These are phyloP conservation scores for Geosmithia putterillii DNA, from an alignment of 2,329 filamentous ascomycete species.

Conservation along the genomic window DNA sequence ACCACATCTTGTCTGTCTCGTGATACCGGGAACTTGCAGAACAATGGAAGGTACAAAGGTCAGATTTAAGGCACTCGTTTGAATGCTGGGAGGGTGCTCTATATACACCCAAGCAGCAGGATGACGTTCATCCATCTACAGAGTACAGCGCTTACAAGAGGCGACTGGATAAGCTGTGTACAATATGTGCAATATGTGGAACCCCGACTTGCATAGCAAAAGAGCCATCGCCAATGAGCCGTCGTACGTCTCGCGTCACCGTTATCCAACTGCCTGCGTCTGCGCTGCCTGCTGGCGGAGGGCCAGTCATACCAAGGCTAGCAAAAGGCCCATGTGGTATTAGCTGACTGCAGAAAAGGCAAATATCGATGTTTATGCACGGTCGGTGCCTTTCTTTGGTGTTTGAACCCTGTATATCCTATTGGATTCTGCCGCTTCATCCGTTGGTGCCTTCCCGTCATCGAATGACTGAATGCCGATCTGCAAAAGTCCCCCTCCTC, in stretches of 20 bases:
- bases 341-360: not conserved
- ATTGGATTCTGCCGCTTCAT: not conserved
- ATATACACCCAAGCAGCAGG: not conserved
- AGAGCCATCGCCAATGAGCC: not conserved
- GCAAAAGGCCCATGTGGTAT: not conserved
- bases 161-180: too few relatives aligned
- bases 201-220: not conserved
- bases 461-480: not conserved
- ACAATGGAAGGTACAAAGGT: not conserved
- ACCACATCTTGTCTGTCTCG: not conserved
- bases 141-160: too few relatives aligned
- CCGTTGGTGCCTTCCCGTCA: not conserved
- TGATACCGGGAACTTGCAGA: not conserved
- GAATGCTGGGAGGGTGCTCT: not conserved
- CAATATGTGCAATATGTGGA: too few relatives aligned
- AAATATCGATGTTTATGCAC: too few relatives aligned
- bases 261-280: not conserved
- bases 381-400: not conserved
- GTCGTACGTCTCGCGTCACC: not conserved
- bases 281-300: not conserved
- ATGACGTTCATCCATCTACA: not conserved
- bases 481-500: not conserved
- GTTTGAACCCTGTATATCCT: not conserved
- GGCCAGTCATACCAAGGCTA: not conserved
- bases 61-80: not conserved